Base-by-base conservation (phyloP, 441 rosid genomes). In the Raphanus hybrid region DNA sequence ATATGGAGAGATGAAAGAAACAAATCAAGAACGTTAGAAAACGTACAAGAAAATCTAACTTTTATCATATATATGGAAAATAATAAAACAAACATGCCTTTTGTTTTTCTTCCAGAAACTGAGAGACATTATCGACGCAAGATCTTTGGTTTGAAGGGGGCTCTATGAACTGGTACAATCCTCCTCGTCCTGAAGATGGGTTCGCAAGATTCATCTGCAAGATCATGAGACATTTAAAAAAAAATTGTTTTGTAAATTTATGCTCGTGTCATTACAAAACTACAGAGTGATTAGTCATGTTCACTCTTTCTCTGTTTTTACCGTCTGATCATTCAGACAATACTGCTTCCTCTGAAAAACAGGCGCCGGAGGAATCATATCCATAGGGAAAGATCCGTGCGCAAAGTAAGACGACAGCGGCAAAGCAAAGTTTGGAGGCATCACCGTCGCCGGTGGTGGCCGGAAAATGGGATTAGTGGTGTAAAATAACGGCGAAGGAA, bases 121-220 rank as follows among this genome's bases (percentile, higher is more conserved):
- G 5, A 74, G 81, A 70, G 71, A 77, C 15, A 68, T 50, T 43
- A 29, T 70, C 69, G 6, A 64, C 65, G 78, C 66, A 62, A 11
- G 84, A 76, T 74, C 73, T 86, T 85, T 90, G 92, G 91, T 80
- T 85, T 85, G 91, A 87, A 90, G 90, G 92, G 90, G 87, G 92
- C 92, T 90, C 95, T 80, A 76, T 48, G 58, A 78, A 82, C 45
- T 82, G 82, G 79, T 67, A 82, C 63, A 77, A 63, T 69, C 80
- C 78, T 75, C 78, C 75, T 18, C 79, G 7, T 68, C 78, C 58
- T 52, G 79, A 16, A 35, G 54, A 23, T 35, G 70, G 69, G 62
- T 80, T 67, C 26, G 82, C 75, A 12, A 77, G 67, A 81, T 84
- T 78, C 71, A 83, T 82, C 90, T 90, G 76, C 75, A 78, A 0